phyloP scores from a whole-genome alignment of 2,329 filamentous ascomycete genomes.

The Hypoxylon sp. region DNA sequence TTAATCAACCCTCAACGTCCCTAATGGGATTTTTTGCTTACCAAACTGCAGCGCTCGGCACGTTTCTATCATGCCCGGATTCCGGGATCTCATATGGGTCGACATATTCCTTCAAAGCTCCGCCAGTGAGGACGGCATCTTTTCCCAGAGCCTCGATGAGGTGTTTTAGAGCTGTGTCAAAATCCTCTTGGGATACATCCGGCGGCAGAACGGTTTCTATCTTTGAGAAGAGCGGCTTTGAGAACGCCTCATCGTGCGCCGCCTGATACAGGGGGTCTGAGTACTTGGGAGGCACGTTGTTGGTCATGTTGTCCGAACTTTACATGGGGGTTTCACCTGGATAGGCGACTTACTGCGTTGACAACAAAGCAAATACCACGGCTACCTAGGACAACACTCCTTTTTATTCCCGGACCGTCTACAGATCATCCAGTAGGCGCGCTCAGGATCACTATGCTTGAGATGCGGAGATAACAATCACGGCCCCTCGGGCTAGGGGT shows the following conservation, averaged over 20 bases:
- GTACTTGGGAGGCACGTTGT: slow-evolving; percentile 51
- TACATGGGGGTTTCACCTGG: neutral
- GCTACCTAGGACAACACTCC: neutral
- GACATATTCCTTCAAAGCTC: slow-evolving; percentile 60
- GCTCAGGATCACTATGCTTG: slow-evolving; percentile 1
- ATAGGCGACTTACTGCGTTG: neutral
- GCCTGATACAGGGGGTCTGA: slow-evolving; percentile 59
- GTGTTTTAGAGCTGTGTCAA: slow-evolving; percentile 56
- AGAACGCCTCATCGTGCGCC: slow-evolving; percentile 60
- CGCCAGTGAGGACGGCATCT: slow-evolving; percentile 58
- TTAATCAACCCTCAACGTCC: neutral
- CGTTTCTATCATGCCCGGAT: slow-evolving; percentile 56
- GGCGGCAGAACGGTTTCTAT: slow-evolving; percentile 59
- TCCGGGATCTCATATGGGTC: slow-evolving; percentile 64
- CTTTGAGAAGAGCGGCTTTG: slow-evolving; percentile 56
- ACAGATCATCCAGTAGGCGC: neutral
- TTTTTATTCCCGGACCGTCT: slow-evolving; percentile 22
- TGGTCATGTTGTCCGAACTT: slow-evolving; percentile 21
- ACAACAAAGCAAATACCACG: neutral
- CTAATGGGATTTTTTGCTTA: slow-evolving; percentile 37
- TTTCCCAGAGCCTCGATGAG: slow-evolving; percentile 56
- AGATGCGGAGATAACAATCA: slow-evolving; percentile 41
- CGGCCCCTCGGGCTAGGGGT: slow-evolving; percentile 22
- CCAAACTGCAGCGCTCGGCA: slow-evolving; percentile 62
- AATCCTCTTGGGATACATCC: slow-evolving; percentile 56